Evolutionary conservation across 306 rosid genomes (phyloP).

Genomic region (Prunus mira): DNA sequence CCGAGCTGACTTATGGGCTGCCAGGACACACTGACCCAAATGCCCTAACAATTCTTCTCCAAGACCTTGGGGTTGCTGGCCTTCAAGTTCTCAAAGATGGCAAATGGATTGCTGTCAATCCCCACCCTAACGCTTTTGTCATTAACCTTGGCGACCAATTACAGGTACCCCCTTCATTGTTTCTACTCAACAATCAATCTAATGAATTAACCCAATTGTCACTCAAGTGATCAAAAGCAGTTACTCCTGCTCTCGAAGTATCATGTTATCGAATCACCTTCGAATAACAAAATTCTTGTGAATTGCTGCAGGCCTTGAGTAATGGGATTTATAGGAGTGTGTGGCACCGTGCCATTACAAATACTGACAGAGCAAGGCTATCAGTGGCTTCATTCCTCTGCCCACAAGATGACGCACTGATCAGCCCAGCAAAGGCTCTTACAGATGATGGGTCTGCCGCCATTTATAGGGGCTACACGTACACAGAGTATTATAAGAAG

Average conservation of each 20-base stretch:
- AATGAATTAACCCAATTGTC: too few species aligned
- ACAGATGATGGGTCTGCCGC: slow-evolving; percentile 40
- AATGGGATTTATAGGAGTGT: slow-evolving; percentile 87
- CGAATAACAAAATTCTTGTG: background rate
- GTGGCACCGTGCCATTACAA: slow-evolving; percentile 86
- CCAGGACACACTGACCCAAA: slow-evolving; percentile 97
- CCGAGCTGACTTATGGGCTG: slow-evolving; percentile 82
- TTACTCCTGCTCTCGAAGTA: too few species aligned
- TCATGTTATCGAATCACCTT: too few species aligned
- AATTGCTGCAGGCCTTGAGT: slow-evolving; percentile 67
- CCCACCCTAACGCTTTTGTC: slow-evolving; percentile 80
- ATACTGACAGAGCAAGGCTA: slow-evolving; percentile 70
- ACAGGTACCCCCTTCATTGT: slow-evolving; percentile 43
- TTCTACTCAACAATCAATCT: too few species aligned
- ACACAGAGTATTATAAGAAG: slow-evolving; percentile 64
- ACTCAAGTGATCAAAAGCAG: too few species aligned
- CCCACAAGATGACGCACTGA: slow-evolving; percentile 58
- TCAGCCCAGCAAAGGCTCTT: slow-evolving; percentile 63
- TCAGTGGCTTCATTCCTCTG: slow-evolving; percentile 85
- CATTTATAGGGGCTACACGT: slow-evolving; percentile 59
- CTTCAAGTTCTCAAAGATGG: slow-evolving; percentile 84
- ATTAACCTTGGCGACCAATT: slow-evolving; percentile 84
- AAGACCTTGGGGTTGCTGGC: slow-evolving; percentile 62
- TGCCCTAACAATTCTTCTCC: slow-evolving; percentile 84
- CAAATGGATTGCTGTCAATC: slow-evolving; percentile 71